Conservation (phyloP, 23 red algal species). For the Gracilaria caudata region DNA sequence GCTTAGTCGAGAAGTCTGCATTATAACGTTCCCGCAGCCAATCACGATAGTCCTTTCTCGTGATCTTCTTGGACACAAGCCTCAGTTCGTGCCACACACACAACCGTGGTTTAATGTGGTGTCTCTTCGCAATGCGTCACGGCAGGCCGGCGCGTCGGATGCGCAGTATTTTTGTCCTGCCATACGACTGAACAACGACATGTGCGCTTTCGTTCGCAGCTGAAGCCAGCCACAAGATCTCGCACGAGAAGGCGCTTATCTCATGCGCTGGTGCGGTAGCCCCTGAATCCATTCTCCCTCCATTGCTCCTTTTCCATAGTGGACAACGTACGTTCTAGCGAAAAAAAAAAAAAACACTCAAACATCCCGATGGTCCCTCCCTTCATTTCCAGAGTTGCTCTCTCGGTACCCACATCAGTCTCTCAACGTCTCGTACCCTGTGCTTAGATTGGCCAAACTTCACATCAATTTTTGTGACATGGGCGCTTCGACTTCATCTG, state of each 20-base stretch:
- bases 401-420: not conserved
- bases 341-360: not conserved
- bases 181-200: constrained; percentile 5
- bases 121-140: not conserved
- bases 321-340: constrained; percentile 2
- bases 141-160: not conserved
- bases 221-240: constrained; percentile 10
- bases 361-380: not conserved
- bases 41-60: not conserved
- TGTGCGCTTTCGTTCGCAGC: not conserved
- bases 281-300: not conserved
- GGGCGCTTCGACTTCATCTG: not conserved
- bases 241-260: not conserved
- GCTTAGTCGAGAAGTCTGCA: not conserved
- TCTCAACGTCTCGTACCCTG: not conserved
- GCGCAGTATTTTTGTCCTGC: not conserved
- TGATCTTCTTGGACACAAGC: not conserved
- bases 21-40: not conserved
- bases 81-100: not conserved
- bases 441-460: not conserved
- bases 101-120: not conserved
- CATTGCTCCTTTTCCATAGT: not conserved
- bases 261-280: not conserved
- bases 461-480: not conserved
- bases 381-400: not conserved